Percentiles rank a stretch among this genome's conserved stretches.
Evolutionary conservation across 495 filamentous ascomycete genomes (phyloP).

Genomic region (Penicillium atrosanguineum): DNA sequence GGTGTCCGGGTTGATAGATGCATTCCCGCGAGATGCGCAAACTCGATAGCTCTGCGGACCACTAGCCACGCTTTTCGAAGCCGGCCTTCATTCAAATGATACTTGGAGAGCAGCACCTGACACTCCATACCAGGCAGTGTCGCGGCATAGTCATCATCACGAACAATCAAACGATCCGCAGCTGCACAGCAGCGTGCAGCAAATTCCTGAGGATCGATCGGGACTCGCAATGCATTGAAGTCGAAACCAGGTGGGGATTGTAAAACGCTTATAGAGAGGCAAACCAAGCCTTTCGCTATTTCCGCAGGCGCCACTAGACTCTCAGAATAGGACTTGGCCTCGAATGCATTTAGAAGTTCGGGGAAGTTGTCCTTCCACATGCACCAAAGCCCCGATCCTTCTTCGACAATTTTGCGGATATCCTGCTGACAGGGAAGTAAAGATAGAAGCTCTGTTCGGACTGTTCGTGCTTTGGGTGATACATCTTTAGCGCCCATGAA

Average conservation of each 20-base stretch:
- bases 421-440: conserved; percentile 33
- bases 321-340: conserved; percentile 1
- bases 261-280: conserved; percentile 30
- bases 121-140: conserved; percentile 53
- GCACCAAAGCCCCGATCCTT: conserved; percentile 25
- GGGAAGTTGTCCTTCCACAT: conserved; percentile 32
- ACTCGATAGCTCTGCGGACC: conserved; percentile 44
- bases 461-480: conserved; percentile 28
- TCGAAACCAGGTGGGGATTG: conserved; percentile 31
- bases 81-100: conserved; percentile 48
- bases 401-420: conserved; percentile 28
- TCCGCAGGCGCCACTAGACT: conserved; percentile 25
- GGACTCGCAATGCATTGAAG: conserved; percentile 17
- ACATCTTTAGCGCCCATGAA: conserved; percentile 24
- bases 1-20: conserved; percentile 29
- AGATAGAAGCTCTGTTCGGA: conserved; percentile 26
- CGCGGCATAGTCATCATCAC: conserved; percentile 47
- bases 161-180: conserved; percentile 41
- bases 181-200: conserved; percentile 31
- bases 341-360: conserved; percentile 12
- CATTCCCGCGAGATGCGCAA: conserved; percentile 47
- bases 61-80: conserved; percentile 51
- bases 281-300: conserved; percentile 38
- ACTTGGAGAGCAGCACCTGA: conserved; percentile 44
- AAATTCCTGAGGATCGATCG: conserved; percentile 26